Base-by-base conservation (phyloP, 2,329 filamentous ascomycete genomes). In the Ustulina deusta region DNA sequence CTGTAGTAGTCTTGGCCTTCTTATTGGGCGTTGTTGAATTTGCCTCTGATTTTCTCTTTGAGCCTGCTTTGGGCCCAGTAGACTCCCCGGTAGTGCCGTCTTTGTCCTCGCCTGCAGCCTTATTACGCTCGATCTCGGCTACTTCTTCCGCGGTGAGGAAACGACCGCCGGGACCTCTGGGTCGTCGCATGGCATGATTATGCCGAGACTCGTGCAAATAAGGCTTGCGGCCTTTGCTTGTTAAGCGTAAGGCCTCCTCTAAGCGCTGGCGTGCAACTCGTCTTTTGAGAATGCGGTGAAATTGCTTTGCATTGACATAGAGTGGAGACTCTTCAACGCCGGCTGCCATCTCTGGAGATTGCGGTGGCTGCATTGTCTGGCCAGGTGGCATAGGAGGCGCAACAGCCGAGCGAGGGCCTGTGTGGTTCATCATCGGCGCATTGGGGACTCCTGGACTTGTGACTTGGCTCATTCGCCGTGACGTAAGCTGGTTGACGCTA, bases 281-380 rank as follows among this genome's bases (percentile, higher is more conserved):
- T 65, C 96, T 89, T 84, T 99, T 98, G 62, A 99, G 82, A 56
- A 99, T 99, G 29, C 96, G 92, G 78, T 99, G 96, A 74, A 99
- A 99, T 77, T 99, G 96, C 80, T 99, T 99, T 5, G 96, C 96
- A 76, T 99, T 99, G 76, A 99, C 96, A 74, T 99, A 99, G 0
- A 99, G 84, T 0, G 96, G 96, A 0, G 95, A 95, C 78, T 99
- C 96, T 79, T 98, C 96, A 15, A 87, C 87, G 15, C 86, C 85
- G 2, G 91, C 84, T 0, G 91, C 87, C 74, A 96, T 89, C 78
- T 97, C 94, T 7, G 93, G 93, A 0, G 93, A 95, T 70, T 93
- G 90, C 3, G 89, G 87, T 52, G 88, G 87, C 66, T 89, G 89
- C 81, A 91, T 90, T 70, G 87, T 84, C 77, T 91, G 91, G 9